A percentile compares a stretch with the other conserved stretches of the same genome.
These are phyloP conservation scores for Melaleuca alternifolia DNA, from an alignment of 345 rosid genomes.

Conservation along the genomic window DNA sequence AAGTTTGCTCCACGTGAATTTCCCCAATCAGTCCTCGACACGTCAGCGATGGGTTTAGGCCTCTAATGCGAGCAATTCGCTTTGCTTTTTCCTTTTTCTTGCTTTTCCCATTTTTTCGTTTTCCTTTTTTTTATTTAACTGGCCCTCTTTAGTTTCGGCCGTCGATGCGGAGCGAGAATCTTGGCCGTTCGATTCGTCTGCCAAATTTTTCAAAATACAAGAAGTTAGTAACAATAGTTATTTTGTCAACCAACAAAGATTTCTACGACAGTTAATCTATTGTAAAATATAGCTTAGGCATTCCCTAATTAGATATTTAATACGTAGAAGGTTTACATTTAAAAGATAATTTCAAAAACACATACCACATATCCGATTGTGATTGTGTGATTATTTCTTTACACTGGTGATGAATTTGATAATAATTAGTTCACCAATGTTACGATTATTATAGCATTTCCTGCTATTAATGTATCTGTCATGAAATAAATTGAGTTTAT, in stretches of 20 bases:
- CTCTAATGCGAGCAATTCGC: not conserved
- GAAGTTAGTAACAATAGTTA: not conserved
- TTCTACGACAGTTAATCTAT: no score
- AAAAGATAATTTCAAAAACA: not conserved
- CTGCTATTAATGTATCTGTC: not conserved
- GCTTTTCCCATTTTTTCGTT: not conserved
- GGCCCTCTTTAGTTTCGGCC: not conserved
- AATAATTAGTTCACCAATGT: not conserved
- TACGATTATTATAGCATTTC: rapidly evolving
- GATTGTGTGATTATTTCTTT: not conserved
- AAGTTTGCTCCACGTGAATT: not conserved
- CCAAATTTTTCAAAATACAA: not conserved
- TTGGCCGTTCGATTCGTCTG: not conserved
- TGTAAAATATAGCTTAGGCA: not conserved
- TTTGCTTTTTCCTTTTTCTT: not conserved
- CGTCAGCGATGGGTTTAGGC: not conserved
- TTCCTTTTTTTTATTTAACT: not conserved
- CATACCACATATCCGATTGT: not conserved
- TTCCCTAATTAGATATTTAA: not conserved
- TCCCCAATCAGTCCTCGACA: not conserved
- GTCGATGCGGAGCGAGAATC: not conserved
- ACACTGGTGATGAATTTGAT: not conserved
- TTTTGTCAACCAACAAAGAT: not conserved
- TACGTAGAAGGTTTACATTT: not conserved
- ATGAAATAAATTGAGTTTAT: not conserved